Percentiles rank a stretch among this genome's conserved stretches.
Evolutionary conservation across 352 stramenopile species (phyloP).

Genomic region (Thraustochytrium striatum): DNA sequence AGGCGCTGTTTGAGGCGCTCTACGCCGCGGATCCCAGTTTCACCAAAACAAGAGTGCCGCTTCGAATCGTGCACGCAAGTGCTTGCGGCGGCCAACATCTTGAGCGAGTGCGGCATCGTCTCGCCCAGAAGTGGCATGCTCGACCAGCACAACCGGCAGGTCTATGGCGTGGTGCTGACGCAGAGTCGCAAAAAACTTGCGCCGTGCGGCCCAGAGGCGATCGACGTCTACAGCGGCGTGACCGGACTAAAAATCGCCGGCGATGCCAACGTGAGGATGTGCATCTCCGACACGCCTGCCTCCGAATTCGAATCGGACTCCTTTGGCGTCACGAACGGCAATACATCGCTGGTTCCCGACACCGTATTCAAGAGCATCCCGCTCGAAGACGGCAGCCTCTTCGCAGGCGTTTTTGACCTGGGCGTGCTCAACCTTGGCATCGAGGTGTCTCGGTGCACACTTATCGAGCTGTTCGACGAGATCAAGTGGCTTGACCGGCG

Average conservation of each 20-base stretch:
- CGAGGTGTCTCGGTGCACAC: background rate
- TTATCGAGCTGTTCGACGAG: background rate
- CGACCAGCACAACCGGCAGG: constrained; percentile 25
- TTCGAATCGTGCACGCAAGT: no score
- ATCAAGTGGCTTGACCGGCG: constrained; percentile 7
- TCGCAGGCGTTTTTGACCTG: background rate
- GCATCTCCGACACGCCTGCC: no score
- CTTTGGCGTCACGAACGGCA: no score
- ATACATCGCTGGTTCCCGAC: no score
- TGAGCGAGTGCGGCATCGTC: background rate
- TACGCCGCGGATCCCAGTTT: background rate
- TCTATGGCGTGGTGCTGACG: background rate
- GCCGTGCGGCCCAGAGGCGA: background rate
- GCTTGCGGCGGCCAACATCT: background rate
- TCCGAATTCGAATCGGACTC: no score
- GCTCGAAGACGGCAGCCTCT: no score
- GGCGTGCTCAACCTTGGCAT: constrained; percentile 1
- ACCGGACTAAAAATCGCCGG: no score
- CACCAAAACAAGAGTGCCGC: no score
- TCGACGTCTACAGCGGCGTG: background rate
- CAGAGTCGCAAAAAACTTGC: background rate
- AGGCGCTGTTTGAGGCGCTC: background rate
- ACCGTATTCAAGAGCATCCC: no score
- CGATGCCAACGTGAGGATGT: no score
- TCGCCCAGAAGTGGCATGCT: background rate